Base-by-base conservation (phyloP, 805 yeast genomes). In the Candida alai region DNA sequence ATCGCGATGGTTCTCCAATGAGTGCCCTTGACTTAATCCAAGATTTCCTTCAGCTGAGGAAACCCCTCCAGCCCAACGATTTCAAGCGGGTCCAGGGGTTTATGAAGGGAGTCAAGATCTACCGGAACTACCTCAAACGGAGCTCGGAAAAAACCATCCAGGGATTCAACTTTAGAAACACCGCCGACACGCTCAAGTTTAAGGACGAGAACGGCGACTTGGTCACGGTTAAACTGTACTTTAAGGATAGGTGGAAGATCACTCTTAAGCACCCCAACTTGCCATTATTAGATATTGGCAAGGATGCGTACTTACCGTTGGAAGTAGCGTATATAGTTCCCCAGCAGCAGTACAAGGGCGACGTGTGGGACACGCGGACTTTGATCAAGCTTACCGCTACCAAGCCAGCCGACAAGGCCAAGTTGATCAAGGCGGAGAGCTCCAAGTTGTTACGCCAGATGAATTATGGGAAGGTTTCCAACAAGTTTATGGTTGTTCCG, bases 301-400 rank as follows among this genome's bases (percentile, higher is more conserved):
- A 12, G 17, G 36, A 32, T 28, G 27, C 33, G 3, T 36, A 25
- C 19, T 32, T 32, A 9, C 40, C 40, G 4, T 28, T 36, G 36
- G 40, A 36, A 24, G 24, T 32, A 6, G 36, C 32, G n/a, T 17
- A 27, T 12, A 36, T 36, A 28, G 25, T 32, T n/a, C 40, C 40
- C 3, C 30, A 28, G 28, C 36, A 36, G 32, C 34, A 32, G 25
- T 36, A 20, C 29, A 27, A 19, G 19, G 40, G 40, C 23, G 36
- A 36, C 28, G 30, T 36, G 8, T 19, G 19, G 3, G 40, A 36
- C 32, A 27, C 34, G 22, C 22, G 36, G 16, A 32, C 22, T 11
- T 18, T 36, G 10, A 31, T 36, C 16, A 22, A 27, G 28, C 19
- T 27, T 8, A 32, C 40, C 12, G 27, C 40, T 5, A 32, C 27